These are phyloP conservation scores for Rhodomyrtus psidioides DNA, from an alignment of 441 rosid genomes.

Conservation along the genomic window DNA sequence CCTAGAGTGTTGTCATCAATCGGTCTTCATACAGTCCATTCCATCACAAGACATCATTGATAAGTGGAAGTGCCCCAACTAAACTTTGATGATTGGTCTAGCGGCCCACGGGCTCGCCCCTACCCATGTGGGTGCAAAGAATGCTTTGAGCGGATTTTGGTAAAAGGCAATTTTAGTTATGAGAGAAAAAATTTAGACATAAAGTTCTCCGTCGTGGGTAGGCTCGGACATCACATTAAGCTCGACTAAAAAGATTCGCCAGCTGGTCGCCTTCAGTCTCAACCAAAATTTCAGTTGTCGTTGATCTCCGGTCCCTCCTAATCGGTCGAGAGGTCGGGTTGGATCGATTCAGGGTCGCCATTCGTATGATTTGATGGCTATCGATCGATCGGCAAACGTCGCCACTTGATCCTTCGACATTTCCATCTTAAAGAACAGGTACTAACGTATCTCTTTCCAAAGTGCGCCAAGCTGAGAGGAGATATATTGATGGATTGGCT, in stretches of 20 bases:
- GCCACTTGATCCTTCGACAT: neutral
- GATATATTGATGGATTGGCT: neutral
- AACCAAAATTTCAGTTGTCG: neutral
- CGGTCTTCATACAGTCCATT: rapidly evolving
- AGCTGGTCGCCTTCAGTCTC: neutral
- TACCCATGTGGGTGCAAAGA: neutral
- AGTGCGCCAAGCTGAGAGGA: neutral
- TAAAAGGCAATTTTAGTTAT: neutral
- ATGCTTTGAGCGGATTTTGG: neutral
- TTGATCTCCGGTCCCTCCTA: neutral
- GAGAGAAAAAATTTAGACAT: neutral
- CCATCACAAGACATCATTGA: neutral
- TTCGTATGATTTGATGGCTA: neutral
- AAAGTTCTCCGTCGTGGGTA: neutral
- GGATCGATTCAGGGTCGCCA: neutral
- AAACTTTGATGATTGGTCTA: neutral
- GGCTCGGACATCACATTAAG: neutral
- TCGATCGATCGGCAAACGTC: neutral
- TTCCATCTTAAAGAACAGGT: neutral
- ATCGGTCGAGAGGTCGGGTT: neutral
- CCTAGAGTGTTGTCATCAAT: neutral
- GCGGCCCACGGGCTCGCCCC: neutral
- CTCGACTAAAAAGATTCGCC: neutral
- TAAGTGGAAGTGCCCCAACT: neutral
- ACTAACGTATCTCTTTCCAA: neutral